A percentile compares a stretch with the other conserved stretches of the same genome.
Evolutionary conservation across 257 asterid species (phyloP).

Genomic region (Solanum lignicaule): DNA sequence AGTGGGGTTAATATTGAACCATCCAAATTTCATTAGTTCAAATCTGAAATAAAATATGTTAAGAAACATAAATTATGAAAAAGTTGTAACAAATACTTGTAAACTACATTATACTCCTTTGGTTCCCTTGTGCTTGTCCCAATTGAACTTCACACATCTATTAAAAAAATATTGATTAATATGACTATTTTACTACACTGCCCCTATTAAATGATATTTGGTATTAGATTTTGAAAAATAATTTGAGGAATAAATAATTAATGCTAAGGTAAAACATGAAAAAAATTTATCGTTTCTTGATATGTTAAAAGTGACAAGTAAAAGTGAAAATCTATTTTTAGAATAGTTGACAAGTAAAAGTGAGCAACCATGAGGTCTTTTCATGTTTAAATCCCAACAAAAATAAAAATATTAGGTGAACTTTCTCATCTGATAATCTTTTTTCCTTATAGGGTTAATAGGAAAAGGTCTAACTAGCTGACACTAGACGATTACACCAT

Average conservation of each 20-base stretch:
- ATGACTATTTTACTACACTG: background rate
- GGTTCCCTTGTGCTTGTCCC: no score
- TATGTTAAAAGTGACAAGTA: no score
- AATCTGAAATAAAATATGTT: background rate
- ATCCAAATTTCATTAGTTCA: background rate
- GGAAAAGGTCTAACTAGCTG: background rate
- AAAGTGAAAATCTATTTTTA: no score
- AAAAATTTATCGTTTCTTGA: background rate
- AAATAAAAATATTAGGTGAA: no score
- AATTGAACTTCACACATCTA: no score
- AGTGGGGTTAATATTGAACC: background rate
- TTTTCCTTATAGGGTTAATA: background rate
- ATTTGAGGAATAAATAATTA: no score
- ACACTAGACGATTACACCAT: background rate
- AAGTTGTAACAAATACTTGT: background rate
- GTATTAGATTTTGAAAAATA: no score
- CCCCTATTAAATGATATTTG: background rate
- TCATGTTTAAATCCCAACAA: background rate
- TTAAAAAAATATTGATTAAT: no score
- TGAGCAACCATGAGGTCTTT: background rate
- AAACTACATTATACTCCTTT: background rate
- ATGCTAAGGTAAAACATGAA: background rate
- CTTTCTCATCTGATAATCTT: background rate
- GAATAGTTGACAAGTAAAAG: no score
- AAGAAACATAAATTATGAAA: background rate